phyloP scores from a whole-genome alignment of 192 early-diverging fungal genomes.

The Ambispora gerdemannii region DNA sequence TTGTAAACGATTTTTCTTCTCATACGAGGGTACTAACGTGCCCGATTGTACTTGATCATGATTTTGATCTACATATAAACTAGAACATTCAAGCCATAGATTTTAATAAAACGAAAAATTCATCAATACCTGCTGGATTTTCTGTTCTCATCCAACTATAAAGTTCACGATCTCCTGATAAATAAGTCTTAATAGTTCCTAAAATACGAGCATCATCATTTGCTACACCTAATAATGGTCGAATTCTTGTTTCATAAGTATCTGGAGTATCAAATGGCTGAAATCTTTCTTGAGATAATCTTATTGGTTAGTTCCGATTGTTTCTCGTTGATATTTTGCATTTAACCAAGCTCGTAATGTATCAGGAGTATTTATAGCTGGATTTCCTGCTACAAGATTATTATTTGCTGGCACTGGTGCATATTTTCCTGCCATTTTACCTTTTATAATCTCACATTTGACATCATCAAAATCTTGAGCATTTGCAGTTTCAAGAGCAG shows the following conservation, averaged over 20 bases:
- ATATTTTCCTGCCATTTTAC: neutral
- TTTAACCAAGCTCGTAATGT: neutral
- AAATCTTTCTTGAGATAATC: neutral
- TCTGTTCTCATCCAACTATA: neutral
- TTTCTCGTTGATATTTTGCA: conserved; percentile 15
- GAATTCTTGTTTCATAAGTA: neutral
- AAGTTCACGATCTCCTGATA: conserved; percentile 10
- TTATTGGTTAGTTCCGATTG: neutral
- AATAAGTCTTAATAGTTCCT: neutral
- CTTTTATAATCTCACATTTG: neutral
- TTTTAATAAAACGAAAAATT: conserved; percentile 2
- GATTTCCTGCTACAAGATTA: neutral
- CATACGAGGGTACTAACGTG: too few relatives aligned
- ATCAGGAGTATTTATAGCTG: conserved; percentile 4
- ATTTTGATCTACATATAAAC: too few relatives aligned
- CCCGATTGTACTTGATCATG: too few relatives aligned
- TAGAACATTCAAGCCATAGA: too few relatives aligned
- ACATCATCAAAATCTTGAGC: neutral
- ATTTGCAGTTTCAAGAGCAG: conserved; percentile 8
- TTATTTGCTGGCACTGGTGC: neutral
- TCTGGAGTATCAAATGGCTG: conserved; percentile 1
- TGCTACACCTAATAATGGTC: neutral
- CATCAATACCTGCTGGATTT: neutral
- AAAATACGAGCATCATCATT: neutral
- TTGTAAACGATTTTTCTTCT: too few relatives aligned